phyloP scores from a whole-genome alignment of 192 early-diverging fungal genomes.

The Entrophospora sp. region DNA sequence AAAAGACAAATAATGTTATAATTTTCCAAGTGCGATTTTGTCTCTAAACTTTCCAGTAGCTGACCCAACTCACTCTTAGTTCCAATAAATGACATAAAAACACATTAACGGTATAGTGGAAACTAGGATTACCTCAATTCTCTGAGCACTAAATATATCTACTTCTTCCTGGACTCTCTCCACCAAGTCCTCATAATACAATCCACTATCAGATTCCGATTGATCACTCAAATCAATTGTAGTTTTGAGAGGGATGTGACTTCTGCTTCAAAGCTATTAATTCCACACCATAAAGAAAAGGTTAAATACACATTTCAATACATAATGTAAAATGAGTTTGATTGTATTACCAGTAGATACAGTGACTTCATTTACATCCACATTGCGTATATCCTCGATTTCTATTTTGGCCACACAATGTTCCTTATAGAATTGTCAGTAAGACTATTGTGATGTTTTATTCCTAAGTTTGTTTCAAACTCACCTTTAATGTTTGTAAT shows the following conservation, averaged over 20 bases:
- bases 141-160: not conserved
- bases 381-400: conserved; percentile 4
- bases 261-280: not conserved
- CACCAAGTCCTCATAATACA: too few species aligned
- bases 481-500: conserved; percentile 18
- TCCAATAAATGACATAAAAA: not conserved
- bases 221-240: too few species aligned
- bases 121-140: not conserved
- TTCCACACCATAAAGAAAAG: not conserved
- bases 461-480: conserved; percentile 9
- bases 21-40: not conserved
- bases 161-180: not conserved
- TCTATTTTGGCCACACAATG: not conserved
- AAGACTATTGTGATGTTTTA: not conserved
- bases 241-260: too few species aligned
- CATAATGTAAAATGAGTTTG: conserved; percentile 8
- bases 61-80: not conserved
- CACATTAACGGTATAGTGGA: not conserved
- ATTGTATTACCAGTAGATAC: not conserved
- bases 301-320: not conserved
- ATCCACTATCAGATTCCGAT: too few species aligned
- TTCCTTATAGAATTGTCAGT: conserved; percentile 7
- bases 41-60: not conserved
- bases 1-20: conserved; percentile 13
- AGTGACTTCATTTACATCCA: too few species aligned